Evolutionary conservation across 345 rosid species (phyloP), one percentile per base, ranked within the genome.

Genomic region (Hevea brasiliensis): DNA sequence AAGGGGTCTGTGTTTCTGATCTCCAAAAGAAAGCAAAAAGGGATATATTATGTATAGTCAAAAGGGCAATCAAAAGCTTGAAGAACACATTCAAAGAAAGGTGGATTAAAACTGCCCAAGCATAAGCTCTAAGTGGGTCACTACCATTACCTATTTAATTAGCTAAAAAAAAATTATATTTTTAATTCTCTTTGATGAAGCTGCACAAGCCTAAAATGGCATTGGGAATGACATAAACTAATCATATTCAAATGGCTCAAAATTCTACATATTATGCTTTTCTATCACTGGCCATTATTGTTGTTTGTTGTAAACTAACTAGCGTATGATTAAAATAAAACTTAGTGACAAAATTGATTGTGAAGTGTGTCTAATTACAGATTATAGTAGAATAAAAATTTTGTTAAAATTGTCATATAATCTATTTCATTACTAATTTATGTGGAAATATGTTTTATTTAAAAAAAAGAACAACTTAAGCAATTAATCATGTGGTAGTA

Each of bases 191-290:
- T 72, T 74, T 70, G 53, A 61, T 70, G 57, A 67, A 72, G n/a
- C 45, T 53, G 70, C 80, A 68, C 81, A 67, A 78, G 74, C 79
- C 66, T 70, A 72, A 70, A 69, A 79, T 81, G 82, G 81, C 89
- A 76, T 88, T 79, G 92, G 90, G 86, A 88, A 86, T 82, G 80
- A 6, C 74, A 77, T 72, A 70, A 77, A 74, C 63, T 74, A 79
- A 76, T 81, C 67, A 74, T 74, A 70, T 68, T 76, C 77, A 73
- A 75, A 81, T 77, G 66, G 82, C 83, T 85, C 85, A 79, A 79
- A n/a, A n/a, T n/a, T n/a, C n/a, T n/a, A n/a, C n/a, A n/a, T 47
- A 69, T 47, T 24, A 48, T 71, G 75, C 77, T 71, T 73, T 32
- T 73, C 73, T 44, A 64, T 73, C 74, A 77, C 76, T 71, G 45